Percentiles rank a stretch among this genome's conserved stretches.
Evolutionary conservation across 768 basidiomycete species (phyloP).

Genomic region (Leccinum fibrillosum): DNA sequence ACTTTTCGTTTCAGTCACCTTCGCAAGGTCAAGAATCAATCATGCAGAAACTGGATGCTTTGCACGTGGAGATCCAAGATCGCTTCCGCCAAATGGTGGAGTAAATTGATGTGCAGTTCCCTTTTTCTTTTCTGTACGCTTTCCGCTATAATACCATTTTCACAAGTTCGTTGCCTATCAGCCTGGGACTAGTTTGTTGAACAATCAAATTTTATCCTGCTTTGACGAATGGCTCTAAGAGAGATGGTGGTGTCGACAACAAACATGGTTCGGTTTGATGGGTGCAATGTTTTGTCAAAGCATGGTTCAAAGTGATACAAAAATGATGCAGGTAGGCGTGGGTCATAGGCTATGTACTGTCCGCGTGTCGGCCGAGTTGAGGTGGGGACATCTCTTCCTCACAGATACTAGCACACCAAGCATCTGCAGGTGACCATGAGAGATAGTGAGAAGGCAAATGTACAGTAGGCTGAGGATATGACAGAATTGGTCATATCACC

Average conservation of each 20-base stretch:
- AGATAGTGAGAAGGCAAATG: no score
- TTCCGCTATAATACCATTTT: slow-evolving; percentile 19
- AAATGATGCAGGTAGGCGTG: neutral
- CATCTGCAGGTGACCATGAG: no score
- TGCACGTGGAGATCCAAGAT: slow-evolving; percentile 86
- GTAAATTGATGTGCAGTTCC: slow-evolving; percentile 35
- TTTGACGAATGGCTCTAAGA: neutral
- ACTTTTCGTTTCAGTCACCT: slow-evolving; percentile 58
- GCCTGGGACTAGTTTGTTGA: neutral
- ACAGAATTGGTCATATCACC: no score
- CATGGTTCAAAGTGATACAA: neutral
- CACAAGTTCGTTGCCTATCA: neutral
- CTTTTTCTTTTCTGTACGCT: slow-evolving; percentile 15
- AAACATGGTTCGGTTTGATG: neutral
- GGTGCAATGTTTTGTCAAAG: neutral
- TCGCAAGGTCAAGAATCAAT: slow-evolving; percentile 86
- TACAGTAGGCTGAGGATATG: no score
- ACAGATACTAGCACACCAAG: no score
- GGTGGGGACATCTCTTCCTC: no score
- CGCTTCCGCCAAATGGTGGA: slow-evolving; percentile 87
- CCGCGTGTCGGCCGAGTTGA: no score
- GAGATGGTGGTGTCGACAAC: neutral
- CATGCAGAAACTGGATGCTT: slow-evolving; percentile 74
- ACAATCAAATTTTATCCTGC: neutral
- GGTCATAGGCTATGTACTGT: no score